phyloP scores from a whole-genome alignment of 345 rosid species.

The Syzygium aromaticum region DNA sequence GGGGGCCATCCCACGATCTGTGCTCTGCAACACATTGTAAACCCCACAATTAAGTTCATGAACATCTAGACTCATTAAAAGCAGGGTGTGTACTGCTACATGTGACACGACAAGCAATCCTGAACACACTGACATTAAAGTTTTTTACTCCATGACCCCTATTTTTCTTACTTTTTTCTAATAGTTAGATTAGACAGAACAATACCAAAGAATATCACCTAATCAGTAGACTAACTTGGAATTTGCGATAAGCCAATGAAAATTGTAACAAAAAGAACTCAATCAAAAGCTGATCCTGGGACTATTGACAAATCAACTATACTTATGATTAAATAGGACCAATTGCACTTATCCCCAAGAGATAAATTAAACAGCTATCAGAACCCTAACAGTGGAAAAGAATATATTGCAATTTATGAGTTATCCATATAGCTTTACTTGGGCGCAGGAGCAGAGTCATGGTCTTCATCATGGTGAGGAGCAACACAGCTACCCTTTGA shows the following conservation, averaged over 20 bases:
- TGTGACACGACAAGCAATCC: not conserved
- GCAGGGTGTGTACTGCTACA: not conserved
- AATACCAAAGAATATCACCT: not conserved
- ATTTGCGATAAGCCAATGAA: not conserved
- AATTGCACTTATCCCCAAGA: not conserved
- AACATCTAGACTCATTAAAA: not conserved
- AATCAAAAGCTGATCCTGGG: not conserved
- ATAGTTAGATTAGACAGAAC: not conserved
- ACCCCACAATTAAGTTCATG: not conserved
- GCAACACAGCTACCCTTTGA: slow-evolving; percentile 3
- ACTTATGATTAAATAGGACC: not conserved
- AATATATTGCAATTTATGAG: not conserved
- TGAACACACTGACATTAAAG: not conserved
- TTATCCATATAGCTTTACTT: slow-evolving; percentile 39
- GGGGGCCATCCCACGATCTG: slow-evolving; percentile 89
- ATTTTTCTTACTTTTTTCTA: not conserved
- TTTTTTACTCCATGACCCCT: not conserved
- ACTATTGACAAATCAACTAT: not conserved
- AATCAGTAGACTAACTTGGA: not conserved
- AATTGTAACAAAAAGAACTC: not conserved
- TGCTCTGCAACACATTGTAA: slow-evolving; percentile 21
- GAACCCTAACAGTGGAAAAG: not conserved
- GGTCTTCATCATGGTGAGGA: slow-evolving; percentile 7
- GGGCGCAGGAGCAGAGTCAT: slow-evolving; percentile 38
- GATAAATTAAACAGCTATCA: not conserved